phyloP scores from a whole-genome alignment of 139 green algal species.

The Coccomyxa sp. region DNA sequence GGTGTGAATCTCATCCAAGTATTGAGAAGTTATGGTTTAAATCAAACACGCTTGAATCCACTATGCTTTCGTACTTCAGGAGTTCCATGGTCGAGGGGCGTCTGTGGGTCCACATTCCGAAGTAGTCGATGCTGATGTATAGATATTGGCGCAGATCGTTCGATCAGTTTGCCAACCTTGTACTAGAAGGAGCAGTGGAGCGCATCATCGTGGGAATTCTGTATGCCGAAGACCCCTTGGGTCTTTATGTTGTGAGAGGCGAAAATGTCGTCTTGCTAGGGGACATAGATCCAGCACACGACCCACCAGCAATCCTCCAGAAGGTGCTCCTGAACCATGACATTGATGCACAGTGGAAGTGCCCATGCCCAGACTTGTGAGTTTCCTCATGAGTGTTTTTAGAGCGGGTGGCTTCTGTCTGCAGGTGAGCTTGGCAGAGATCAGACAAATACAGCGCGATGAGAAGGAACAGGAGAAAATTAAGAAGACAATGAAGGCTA shows the following conservation, averaged over 20 bases:
- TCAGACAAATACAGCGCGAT: slow-evolving; percentile 60
- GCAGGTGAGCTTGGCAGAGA: slow-evolving; percentile 31
- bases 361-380: too few relatives aligned
- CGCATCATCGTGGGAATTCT: slow-evolving; percentile 66
- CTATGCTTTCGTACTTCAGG: neutral
- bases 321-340: slow-evolving; percentile 7
- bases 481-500: slow-evolving; percentile 54
- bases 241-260: slow-evolving; percentile 67
- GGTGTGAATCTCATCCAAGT: slow-evolving; percentile 15
- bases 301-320: slow-evolving; percentile 43
- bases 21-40: neutral
- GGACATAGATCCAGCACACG: slow-evolving; percentile 50
- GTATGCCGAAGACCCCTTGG: slow-evolving; percentile 65
- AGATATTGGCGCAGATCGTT: slow-evolving; percentile 35
- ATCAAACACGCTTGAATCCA: neutral
- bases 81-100: neutral
- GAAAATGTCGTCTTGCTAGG: slow-evolving; percentile 82
- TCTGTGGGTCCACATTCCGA: neutral
- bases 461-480: slow-evolving; percentile 69
- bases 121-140: neutral
- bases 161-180: slow-evolving; percentile 78
- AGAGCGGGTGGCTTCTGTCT: neutral
- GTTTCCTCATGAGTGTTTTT: too few relatives aligned
- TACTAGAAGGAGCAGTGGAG: slow-evolving; percentile 58
- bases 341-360: too few relatives aligned